phyloP scores from a whole-genome alignment of 768 basidiomycete species.

The Pleurotus djamor region DNA sequence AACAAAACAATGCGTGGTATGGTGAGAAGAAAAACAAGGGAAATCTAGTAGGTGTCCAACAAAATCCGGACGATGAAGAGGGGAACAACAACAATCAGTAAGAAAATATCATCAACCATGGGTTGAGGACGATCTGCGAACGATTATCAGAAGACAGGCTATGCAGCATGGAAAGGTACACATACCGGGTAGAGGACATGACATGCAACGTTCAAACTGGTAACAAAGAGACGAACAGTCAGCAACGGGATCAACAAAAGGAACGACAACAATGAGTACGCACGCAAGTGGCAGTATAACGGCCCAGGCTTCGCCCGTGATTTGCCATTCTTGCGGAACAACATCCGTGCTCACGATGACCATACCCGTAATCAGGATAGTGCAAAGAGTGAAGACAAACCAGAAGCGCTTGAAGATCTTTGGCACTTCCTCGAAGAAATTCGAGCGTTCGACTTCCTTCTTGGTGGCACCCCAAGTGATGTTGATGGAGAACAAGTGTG shows the following conservation, averaged over 20 bases:
- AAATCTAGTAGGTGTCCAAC: not conserved
- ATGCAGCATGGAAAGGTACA: slow-evolving; percentile 6
- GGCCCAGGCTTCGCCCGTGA: slow-evolving; percentile 64
- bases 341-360: slow-evolving; percentile 51
- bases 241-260: not conserved
- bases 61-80: not conserved
- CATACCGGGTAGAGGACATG: slow-evolving; percentile 73
- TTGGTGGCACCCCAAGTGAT: slow-evolving; percentile 58
- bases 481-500: slow-evolving; percentile 56
- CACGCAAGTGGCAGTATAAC: slow-evolving; percentile 73
- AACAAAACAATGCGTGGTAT: not conserved
- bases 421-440: slow-evolving; percentile 80
- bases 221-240: slow-evolving; percentile 20
- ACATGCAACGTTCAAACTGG: slow-evolving; percentile 58
- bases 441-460: slow-evolving; percentile 85
- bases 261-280: slow-evolving; percentile 19
- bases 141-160: slow-evolving; percentile 8
- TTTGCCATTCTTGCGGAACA: slow-evolving; percentile 67
- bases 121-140: slow-evolving; percentile 71
- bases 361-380: slow-evolving; percentile 57
- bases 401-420: slow-evolving; percentile 57
- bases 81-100: slow-evolving; percentile 27
- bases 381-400: slow-evolving; percentile 64
- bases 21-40: not conserved
- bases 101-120: slow-evolving; percentile 84